Percentiles rank a stretch among this genome's conserved stretches.
Evolutionary conservation across 208 protist genomes (phyloP).

Genomic region (Acanthamoeba lenticulata): DNA sequence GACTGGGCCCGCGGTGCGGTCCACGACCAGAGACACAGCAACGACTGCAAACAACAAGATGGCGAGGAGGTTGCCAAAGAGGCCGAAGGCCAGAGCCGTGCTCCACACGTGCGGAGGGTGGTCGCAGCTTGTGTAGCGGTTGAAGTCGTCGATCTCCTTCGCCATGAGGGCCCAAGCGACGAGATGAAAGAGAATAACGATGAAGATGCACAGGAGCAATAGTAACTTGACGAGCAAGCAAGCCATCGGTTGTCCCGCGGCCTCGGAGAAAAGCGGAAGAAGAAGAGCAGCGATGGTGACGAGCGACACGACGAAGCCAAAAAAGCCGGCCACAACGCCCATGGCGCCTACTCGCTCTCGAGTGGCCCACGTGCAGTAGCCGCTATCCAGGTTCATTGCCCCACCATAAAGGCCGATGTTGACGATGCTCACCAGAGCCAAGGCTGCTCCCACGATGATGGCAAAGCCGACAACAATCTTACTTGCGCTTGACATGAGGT

Average conservation of each 20-base stretch:
- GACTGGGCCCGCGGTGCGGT: background rate
- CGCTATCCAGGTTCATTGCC: background rate
- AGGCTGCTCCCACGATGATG: background rate
- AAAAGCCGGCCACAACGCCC: background rate
- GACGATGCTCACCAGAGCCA: background rate
- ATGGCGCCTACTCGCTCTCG: background rate
- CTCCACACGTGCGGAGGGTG: background rate
- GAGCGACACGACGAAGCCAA: background rate
- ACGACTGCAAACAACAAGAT: background rate
- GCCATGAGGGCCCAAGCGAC: background rate
- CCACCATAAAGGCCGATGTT: background rate
- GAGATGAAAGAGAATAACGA: background rate
- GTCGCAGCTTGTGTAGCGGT: background rate
- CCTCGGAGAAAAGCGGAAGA: background rate
- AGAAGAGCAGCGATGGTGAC: background rate
- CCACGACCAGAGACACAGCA: background rate
- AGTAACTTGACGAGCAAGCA: background rate
- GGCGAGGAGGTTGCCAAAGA: background rate
- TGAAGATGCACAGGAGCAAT: background rate
- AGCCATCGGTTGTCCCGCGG: background rate
- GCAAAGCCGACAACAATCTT: background rate
- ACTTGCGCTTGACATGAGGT: background rate
- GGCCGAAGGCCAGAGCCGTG: background rate
- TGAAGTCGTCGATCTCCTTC: slow-evolving; percentile 4
- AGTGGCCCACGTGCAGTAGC: background rate